Base-by-base conservation (phyloP, 768 basidiomycete species). In the Termitomyces sp. region DNA sequence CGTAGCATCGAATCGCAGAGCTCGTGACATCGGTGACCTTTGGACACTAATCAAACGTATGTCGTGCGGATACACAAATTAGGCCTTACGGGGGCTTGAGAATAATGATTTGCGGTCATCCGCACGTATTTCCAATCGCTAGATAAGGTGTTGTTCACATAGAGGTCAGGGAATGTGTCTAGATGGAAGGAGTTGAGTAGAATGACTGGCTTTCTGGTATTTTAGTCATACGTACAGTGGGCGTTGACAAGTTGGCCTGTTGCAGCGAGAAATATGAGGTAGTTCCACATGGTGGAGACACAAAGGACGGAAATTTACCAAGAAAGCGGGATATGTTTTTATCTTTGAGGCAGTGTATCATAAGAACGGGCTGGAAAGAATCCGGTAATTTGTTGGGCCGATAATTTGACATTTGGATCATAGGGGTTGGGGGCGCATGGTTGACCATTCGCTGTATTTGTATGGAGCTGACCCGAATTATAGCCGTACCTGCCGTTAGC, bases 91-190 rank as follows among this genome's bases (percentile, higher is more conserved):
- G 69, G 70, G 5, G 63, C 72, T 19, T 69, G 63, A 12, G 62
- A 63, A 47, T 70, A 73, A 53, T 74, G 71, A 48, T 73, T 74
- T 7, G 63, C 69, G 1, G 73, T 74, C 45, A 68, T 65, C 9
- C 73, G 66, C 43, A 74, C 70, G 49, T 74, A 73, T 60, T 72
- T 63, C 73, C 71, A 73, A 51, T 73, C 71, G 12, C 62, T 48
- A 4, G 69, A 61, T 7, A 62, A 57, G 6, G 64, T 66, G 7
- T 63, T 61, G 49, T 73, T 70, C 23, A 63, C 65, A 31, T 67
- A 68, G 17, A 71, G 56, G 41, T 68, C 61, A 21, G 71, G 69
- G 58, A 72, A 72, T 5, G 68, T 71, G 55, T 72, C 71, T 71
- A 52, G 4, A 19, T 3, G 31, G 5, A 38, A 50, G 12, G 11